Conservation (phyloP, 768 basidiomycete genomes). For the Boletus sensibilis region DNA sequence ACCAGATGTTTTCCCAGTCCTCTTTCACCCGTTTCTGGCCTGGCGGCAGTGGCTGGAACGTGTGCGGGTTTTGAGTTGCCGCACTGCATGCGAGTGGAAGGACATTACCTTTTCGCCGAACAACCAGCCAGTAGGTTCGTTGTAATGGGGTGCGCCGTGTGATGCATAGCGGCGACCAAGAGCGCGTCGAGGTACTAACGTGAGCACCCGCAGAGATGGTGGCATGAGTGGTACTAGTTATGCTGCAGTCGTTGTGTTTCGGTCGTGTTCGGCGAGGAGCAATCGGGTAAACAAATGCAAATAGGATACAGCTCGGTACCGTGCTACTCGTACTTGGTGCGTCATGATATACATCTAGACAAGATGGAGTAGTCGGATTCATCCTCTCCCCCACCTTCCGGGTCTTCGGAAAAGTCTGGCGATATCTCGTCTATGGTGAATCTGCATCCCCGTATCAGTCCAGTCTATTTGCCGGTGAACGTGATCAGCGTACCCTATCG, state of each 20-base stretch:
- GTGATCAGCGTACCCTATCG: slow-evolving; percentile 46
- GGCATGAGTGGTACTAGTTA: slow-evolving; percentile 38
- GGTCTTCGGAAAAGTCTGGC: slow-evolving; percentile 40
- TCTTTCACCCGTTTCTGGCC: slow-evolving; percentile 87
- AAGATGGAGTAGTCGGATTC: slow-evolving; percentile 41
- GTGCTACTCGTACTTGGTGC: neutral
- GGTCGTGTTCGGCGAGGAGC: slow-evolving; percentile 1
- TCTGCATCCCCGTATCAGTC: slow-evolving; percentile 35
- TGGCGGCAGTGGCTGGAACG: slow-evolving; percentile 62
- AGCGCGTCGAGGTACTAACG: slow-evolving; percentile 20
- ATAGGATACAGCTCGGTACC: slow-evolving; percentile 7
- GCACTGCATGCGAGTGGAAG: neutral
- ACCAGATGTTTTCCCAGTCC: slow-evolving; percentile 90
- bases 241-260: neutral
- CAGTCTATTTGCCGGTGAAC: neutral
- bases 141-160: slow-evolving; percentile 78
- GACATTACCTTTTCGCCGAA: slow-evolving; percentile 81
- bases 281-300: slow-evolving; percentile 24
- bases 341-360: slow-evolving; percentile 25
- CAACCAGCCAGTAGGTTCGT: slow-evolving; percentile 84
- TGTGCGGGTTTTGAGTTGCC: neutral
- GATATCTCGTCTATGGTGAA: slow-evolving; percentile 54
- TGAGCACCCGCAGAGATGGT: slow-evolving; percentile 44
- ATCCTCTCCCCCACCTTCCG: slow-evolving; percentile 30
- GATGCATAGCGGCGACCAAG: slow-evolving; percentile 56